Conservation (phyloP, 257 asterid genomes). For the Verbascum thapsus region DNA sequence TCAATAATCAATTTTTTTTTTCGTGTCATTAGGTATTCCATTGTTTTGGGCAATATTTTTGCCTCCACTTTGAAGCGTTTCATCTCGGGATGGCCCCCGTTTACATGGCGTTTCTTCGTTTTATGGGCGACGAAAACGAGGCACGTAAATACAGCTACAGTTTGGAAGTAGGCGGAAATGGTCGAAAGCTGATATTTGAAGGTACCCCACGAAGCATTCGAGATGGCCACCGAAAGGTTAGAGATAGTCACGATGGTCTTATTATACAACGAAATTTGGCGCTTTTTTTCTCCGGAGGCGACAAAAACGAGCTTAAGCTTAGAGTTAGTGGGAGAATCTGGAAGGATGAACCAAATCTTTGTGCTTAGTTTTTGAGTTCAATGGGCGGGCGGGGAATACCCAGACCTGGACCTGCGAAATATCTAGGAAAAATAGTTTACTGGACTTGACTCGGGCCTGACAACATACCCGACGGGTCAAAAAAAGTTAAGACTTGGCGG, state of each 20-base stretch:
- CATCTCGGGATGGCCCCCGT: constrained; percentile 81
- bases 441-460: no score
- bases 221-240: constrained; percentile 79
- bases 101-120: constrained; percentile 82
- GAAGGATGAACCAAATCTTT: constrained; percentile 79
- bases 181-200: constrained; percentile 74
- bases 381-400: no score
- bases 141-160: constrained; percentile 80
- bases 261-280: constrained; percentile 82
- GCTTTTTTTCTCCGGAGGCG: constrained; percentile 83
- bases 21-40: constrained; percentile 56
- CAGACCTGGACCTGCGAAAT: no score
- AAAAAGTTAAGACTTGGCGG: no score
- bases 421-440: no score
- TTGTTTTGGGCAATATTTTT: constrained; percentile 78
- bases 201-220: constrained; percentile 83
- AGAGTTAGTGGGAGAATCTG: constrained; percentile 80
- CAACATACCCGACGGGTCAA: no score
- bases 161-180: constrained; percentile 76
- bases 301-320: constrained; percentile 80
- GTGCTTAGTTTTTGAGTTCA: constrained; percentile 33
- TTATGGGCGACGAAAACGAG: constrained; percentile 81
- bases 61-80: constrained; percentile 85
- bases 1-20: not conserved
- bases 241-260: constrained; percentile 85